These are phyloP conservation scores for Brassica balearica DNA, from an alignment of 441 rosid species.

Conservation along the genomic window DNA sequence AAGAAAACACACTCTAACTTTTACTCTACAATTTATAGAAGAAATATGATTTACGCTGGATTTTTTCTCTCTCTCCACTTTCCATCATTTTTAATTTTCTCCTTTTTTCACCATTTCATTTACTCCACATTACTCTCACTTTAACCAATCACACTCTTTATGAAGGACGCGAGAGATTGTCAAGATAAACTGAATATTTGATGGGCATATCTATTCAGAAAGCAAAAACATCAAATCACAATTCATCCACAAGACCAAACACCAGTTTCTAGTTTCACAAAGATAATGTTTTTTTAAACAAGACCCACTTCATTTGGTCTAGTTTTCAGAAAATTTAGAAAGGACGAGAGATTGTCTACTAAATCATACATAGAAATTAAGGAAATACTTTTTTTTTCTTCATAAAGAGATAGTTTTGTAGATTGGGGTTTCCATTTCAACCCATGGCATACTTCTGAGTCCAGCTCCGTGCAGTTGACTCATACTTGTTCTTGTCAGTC, in stretches of 20 bases:
- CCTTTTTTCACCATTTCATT: no score
- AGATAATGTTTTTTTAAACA: constrained; percentile 28
- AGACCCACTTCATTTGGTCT: constrained; percentile 36
- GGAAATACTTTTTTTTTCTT: constrained; percentile 17
- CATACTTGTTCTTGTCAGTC: constrained; percentile 63
- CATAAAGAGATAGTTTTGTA: constrained; percentile 35
- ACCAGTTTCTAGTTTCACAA: constrained; percentile 40
- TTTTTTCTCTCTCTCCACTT: no score
- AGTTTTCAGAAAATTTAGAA: constrained; percentile 25
- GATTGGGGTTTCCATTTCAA: constrained; percentile 26
- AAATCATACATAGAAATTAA: constrained; percentile 43
- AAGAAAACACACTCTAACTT: no score
- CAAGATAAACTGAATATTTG: no score
- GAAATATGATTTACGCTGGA: no score
- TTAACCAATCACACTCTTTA: no score
- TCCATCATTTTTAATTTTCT: no score
- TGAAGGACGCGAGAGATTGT: no score
- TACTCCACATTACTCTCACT: no score
- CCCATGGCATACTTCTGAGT: constrained; percentile 70
- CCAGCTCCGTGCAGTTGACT: constrained; percentile 65
- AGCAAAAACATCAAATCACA: constrained; percentile 29
- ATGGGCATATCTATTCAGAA: neutral
- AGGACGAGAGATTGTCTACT: constrained; percentile 33
- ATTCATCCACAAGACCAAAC: constrained; percentile 34
- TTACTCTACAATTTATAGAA: no score